Percentiles rank a stretch among this genome's conserved stretches.
Evolutionary conservation across 306 rosid genomes (phyloP).

Genomic region (Gillenia trifoliata): DNA sequence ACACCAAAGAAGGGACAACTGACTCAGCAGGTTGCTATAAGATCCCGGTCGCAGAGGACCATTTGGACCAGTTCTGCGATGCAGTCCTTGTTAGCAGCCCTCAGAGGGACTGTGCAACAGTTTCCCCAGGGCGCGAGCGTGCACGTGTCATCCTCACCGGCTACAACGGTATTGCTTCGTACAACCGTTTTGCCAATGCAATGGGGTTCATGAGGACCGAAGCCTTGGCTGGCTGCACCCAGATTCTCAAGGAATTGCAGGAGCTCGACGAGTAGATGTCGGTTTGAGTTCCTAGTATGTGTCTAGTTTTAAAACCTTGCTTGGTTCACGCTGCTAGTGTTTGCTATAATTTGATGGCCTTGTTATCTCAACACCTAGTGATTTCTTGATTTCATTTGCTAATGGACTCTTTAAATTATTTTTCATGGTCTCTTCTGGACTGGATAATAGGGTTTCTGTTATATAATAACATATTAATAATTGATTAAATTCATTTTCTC

Average conservation of each 20-base stretch:
- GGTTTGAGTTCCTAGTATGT: conserved; percentile 15
- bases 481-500: background rate
- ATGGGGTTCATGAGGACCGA: conserved; percentile 51
- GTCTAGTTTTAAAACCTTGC: conserved; percentile 8
- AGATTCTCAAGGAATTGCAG: conserved; percentile 63
- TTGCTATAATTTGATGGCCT: conserved; percentile 28
- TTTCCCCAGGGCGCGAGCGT: conserved; percentile 64
- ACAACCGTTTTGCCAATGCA: conserved; percentile 55
- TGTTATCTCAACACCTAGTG: conserved; percentile 34
- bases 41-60: conserved; percentile 55
- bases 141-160: conserved; percentile 77
- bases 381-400: conserved; percentile 27
- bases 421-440: background rate
- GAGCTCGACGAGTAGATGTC: conserved; percentile 48
- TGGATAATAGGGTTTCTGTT: background rate
- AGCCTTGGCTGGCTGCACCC: conserved; percentile 50
- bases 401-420: conserved; percentile 21
- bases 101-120: conserved; percentile 28
- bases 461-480: background rate
- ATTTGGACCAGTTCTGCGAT: conserved; percentile 58
- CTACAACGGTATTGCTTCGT: conserved; percentile 67
- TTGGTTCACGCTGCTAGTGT: conserved; percentile 17
- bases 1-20: conserved; percentile 46
- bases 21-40: conserved; percentile 59
- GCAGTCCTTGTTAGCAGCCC: conserved; percentile 66